Base-by-base conservation (phyloP, 2,329 filamentous ascomycete species). In the Cucurbitaria berberidis region DNA sequence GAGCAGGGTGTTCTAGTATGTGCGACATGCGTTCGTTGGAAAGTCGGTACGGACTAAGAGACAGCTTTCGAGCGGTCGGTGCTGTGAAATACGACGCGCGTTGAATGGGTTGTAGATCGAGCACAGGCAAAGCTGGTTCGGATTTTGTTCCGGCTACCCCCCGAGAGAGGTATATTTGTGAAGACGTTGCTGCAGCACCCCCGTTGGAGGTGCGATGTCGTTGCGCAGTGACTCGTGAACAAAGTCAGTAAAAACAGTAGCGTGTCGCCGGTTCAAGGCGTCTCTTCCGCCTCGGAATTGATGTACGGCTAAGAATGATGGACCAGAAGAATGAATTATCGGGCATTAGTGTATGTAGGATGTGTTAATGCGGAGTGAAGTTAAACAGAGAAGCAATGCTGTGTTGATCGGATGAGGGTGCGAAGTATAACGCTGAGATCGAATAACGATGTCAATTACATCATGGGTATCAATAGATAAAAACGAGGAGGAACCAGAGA, bases 141-240 rank as follows among this genome's bases (percentile, higher is more conserved):
- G 70, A 70, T 49, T 70, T 60, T 27, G 73, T 69, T 26, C 65
- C 71, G 36, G 78, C 78, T 53, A 80, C 76, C 47, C 74, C 77
- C 48, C 77, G 65, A 21, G 78, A 81, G 44, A 81, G 71, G 48
- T 79, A 69, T 30, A 81, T 80, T 53, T 80, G 75, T 41, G 77
- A 80, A 75, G 79, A 78, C 78, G 77, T 80, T 24, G 61, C 78
- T 45, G 46, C 39, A 61, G 59, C 62, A 66, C 67, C 55, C 68
- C 61, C 24, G 34, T 34, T 38, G 11, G 60, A 47, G 42, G 39
- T 42, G 43, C 41, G n/a, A n/a, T n/a, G n/a, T 21, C n/a, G 11
- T 30, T 21, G 4, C 8, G 21, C n/a, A 39, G 24, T 19, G 38
- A 5, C 13, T 5, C 24, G 26, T 34, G 5, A 13, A 34, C 15